Conservation (phyloP, 805 yeast genomes). For the Kodamaea neixiangensis region DNA sequence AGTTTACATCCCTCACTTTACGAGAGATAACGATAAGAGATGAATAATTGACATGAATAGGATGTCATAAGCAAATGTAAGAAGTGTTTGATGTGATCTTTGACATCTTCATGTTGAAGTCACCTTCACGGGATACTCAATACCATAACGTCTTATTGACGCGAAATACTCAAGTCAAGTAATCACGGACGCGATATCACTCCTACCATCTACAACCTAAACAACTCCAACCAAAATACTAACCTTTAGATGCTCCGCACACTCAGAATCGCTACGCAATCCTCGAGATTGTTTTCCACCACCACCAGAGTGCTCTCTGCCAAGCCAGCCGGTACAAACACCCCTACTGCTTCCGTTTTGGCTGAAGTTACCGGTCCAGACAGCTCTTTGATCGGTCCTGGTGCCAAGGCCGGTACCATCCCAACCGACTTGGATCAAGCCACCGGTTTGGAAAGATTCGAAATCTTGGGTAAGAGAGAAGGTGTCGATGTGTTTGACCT, state of each 20-base stretch:
- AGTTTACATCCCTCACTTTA: too few species aligned
- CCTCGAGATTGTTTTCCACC: conserved; percentile 35
- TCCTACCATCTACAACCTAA: too few species aligned
- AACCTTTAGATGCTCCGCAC: conserved; percentile 37
- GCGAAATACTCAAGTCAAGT: too few species aligned
- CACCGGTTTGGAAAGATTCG: conserved; percentile 97
- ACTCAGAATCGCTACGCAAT: conserved; percentile 35
- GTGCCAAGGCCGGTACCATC: conserved; percentile 81
- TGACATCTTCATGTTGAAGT: too few species aligned
- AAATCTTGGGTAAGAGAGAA: conserved; percentile 88
- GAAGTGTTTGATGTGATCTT: neutral
- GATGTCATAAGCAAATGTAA: neutral
- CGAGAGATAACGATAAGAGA: too few species aligned
- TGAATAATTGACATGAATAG: neutral
- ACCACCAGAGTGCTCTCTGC: conserved; percentile 32
- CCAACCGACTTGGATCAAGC: conserved; percentile 96
- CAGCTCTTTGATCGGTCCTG: conserved; percentile 82
- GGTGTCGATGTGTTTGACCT: conserved; percentile 94
- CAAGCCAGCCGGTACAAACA: conserved; percentile 33
- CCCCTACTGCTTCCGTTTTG: conserved; percentile 65
- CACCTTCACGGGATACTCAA: too few species aligned
- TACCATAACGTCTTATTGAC: too few species aligned
- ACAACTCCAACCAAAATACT: conserved; percentile 6
- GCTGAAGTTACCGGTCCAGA: conserved; percentile 76
- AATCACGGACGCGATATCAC: too few species aligned